Percentiles rank a stretch among this genome's conserved stretches.
phyloP scores from a whole-genome alignment of 805 yeast species.

The Yarrowia sp. region DNA sequence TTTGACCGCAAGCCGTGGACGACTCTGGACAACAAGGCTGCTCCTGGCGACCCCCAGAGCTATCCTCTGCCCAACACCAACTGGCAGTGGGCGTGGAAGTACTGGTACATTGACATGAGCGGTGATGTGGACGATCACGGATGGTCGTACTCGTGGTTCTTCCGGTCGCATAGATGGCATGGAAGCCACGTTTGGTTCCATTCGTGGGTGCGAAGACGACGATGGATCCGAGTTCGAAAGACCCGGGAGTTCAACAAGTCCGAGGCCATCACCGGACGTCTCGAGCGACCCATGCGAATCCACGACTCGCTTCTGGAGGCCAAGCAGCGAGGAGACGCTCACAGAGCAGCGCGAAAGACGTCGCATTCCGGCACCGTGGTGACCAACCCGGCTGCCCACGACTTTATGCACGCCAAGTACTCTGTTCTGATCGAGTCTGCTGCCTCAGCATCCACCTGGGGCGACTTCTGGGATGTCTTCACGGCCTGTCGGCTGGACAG shows the following conservation, averaged over 20 bases:
- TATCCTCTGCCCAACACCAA: constrained; percentile 52
- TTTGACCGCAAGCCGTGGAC: constrained; percentile 43
- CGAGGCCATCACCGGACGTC: constrained; percentile 15
- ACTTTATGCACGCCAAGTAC: constrained; percentile 11
- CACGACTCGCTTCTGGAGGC: background rate
- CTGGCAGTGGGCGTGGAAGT: constrained; percentile 68
- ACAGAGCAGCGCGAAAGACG: background rate
- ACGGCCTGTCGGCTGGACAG: constrained; percentile 22
- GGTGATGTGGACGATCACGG: constrained; percentile 78
- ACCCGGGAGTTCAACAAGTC: background rate
- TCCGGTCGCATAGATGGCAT: constrained; percentile 56
- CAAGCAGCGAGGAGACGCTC: constrained; percentile 1
- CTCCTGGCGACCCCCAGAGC: constrained; percentile 33
- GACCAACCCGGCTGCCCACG: background rate
- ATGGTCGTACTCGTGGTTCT: constrained; percentile 66
- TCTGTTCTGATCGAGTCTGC: constrained; percentile 7
- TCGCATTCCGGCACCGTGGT: background rate
- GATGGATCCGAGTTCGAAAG: constrained; percentile 53
- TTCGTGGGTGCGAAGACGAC: constrained; percentile 61
- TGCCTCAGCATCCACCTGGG: background rate
- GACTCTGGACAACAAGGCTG: constrained; percentile 21
- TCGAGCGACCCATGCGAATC: constrained; percentile 2
- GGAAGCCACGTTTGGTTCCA: constrained; percentile 55
- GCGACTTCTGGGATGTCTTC: constrained; percentile 18
- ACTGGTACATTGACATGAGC: constrained; percentile 72